These are phyloP conservation scores for Pythium brassicae DNA, from an alignment of 352 stramenopile species.

Conservation along the genomic window DNA sequence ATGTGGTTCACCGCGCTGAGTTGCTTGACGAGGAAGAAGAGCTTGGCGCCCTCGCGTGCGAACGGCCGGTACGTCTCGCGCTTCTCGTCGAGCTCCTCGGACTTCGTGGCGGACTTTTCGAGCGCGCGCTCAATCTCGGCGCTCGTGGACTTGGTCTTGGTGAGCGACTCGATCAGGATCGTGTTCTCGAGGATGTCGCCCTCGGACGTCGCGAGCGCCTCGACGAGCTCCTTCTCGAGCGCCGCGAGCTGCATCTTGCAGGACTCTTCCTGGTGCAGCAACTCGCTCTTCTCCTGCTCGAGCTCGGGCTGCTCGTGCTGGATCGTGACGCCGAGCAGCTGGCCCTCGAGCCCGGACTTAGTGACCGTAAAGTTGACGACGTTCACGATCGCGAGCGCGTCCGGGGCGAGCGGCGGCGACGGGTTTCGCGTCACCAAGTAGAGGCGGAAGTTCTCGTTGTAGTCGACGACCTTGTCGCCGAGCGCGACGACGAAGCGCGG, in stretches of 20 bases:
- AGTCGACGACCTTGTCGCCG: conserved; percentile 93
- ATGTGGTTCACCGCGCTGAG: conserved; percentile 91
- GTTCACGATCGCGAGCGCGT: conserved; percentile 88
- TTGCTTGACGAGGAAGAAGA: conserved; percentile 94
- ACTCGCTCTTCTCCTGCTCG: conserved; percentile 90
- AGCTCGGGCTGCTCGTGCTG: conserved; percentile 93
- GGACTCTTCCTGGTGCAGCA: conserved; percentile 91
- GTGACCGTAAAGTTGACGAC: conserved; percentile 96
- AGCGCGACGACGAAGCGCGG: conserved; percentile 89
- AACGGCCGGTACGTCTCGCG: conserved; percentile 90
- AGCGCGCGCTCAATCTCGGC: conserved; percentile 90
- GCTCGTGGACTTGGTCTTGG: conserved; percentile 90
- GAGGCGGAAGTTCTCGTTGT: conserved; percentile 93
- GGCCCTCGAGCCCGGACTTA: conserved; percentile 89
- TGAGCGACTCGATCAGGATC: conserved; percentile 92
- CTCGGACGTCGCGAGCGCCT: conserved; percentile 90
- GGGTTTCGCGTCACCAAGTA: conserved; percentile 91
- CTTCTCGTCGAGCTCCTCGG: conserved; percentile 90
- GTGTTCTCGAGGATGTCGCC: conserved; percentile 96
- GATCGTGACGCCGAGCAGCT: conserved; percentile 92
- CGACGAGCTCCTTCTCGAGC: conserved; percentile 92
- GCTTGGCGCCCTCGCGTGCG: conserved; percentile 79
- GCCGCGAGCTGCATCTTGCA: conserved; percentile 92
- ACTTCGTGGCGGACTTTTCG: conserved; percentile 85
- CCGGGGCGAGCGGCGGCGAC: conserved; percentile 79